Evolutionary conservation across 805 yeast species (phyloP), one percentile per base, ranked within the genome.

Genomic region (Candida endomychidarum): DNA sequence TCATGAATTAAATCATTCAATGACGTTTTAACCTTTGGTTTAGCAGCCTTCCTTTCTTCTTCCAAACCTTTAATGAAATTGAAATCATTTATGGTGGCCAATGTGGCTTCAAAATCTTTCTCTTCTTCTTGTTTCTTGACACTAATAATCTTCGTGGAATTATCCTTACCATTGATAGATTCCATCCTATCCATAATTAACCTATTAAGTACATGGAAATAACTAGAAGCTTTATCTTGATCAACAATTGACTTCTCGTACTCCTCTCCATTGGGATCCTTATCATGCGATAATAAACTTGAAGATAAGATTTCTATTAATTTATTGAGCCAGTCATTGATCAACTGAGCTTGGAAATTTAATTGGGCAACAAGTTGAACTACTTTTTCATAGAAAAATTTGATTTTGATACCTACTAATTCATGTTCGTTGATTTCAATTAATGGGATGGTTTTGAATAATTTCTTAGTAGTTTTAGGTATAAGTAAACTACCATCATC

Each of bases 161-260:
- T 42, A 34, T 55, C 60, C 27, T 53, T 51, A 0, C 79, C 79
- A 15, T 56, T 55, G 5, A 75, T 52, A 2, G 61, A 62, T 23
- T 62, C 68, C 2, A 58, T 47, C 21, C 80, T 53, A 46, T 73
- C 77, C 9, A 60, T 52, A 14, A 74, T 42, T 5, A 61, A 38
- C 21, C 51, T 51, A 35, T 63, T 58, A 3, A 85, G 43, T 14
- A 77, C 74, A 37, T 77, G 78, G 42, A 86, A 63, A 41, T 78
- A 72, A 0, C 77, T 70, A 28, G 78, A 77, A 0, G 83, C 83
- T 42, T 75, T 70, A 42, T 84, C 95, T 58, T 91, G 98, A 34
- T 77, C 81, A 29, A 78, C 77, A 35, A 91, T 65, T 0, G 95
- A 81, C 4, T 74, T 75, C 9, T 78, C 81, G 58, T 90, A 93